phyloP scores from a whole-genome alignment of 2,329 filamentous ascomycete genomes.

The Blastomyces gilchristii region DNA sequence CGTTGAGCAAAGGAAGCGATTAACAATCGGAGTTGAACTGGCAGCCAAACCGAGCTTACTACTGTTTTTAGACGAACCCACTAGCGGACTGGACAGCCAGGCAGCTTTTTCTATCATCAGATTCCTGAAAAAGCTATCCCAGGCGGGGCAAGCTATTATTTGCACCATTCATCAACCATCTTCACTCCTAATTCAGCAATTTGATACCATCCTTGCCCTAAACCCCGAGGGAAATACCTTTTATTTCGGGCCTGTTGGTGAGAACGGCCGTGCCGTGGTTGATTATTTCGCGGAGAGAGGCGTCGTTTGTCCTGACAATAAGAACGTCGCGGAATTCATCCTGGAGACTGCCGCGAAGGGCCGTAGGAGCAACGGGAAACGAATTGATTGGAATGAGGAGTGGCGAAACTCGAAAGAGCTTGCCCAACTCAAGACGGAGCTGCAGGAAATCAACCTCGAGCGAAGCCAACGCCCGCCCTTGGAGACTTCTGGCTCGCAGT shows the following conservation, averaged over 20 bases:
- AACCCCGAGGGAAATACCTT: constrained; percentile 60
- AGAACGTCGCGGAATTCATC: constrained; percentile 58
- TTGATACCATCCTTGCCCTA: constrained; percentile 62
- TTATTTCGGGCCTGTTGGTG: constrained; percentile 63
- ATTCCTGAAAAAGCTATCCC: constrained; percentile 57
- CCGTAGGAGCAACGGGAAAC: constrained; percentile 44
- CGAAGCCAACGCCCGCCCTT: constrained; percentile 41
- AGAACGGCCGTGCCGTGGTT: constrained; percentile 53
- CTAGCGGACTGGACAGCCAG: constrained; percentile 59
- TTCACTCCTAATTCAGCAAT: constrained; percentile 58
- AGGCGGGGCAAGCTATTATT: constrained; percentile 59
- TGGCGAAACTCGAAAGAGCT: constrained; percentile 59
- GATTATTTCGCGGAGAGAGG: constrained; percentile 59
- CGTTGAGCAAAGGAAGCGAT: constrained; percentile 60
- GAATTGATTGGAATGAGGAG: constrained; percentile 63
- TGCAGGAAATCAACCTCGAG: constrained; percentile 51
- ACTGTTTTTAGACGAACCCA: constrained; percentile 63
- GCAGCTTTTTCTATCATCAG: constrained; percentile 58
- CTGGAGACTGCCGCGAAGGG: constrained; percentile 55
- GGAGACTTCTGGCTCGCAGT: constrained; percentile 34
- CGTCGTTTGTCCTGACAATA: constrained; percentile 53
- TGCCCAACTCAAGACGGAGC: constrained; percentile 50
- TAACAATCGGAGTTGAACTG: constrained; percentile 64
- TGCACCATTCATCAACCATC: constrained; percentile 67
- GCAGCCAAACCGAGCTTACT: constrained; percentile 58